Evolutionary conservation across 129 eudicot species (phyloP).

Genomic region (Escallonia rubra): DNA sequence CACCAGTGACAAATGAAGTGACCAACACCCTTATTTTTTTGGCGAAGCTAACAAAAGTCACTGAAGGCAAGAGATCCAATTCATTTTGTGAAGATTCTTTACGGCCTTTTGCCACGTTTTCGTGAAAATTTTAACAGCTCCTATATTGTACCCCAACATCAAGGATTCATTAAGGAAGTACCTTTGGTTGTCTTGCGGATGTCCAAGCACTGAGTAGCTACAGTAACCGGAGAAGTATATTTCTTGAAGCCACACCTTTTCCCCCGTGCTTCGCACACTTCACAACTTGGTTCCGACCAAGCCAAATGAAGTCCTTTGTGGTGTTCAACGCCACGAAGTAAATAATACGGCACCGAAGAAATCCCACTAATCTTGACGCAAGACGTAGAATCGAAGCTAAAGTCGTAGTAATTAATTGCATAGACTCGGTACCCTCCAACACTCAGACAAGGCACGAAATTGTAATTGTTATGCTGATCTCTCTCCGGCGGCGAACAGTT

Average conservation of each 20-base stretch:
- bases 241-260: constrained; percentile 7
- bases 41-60: no score
- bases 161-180: neutral
- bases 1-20: no score
- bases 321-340: neutral
- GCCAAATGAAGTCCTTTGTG: neutral
- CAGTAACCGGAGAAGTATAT: neutral
- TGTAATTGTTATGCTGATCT: no score
- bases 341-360: neutral
- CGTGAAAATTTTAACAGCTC: neutral
- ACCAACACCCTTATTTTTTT: no score
- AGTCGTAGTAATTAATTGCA: neutral
- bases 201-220: neutral
- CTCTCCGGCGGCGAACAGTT: neutral
- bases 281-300: constrained; percentile 7
- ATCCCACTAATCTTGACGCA: neutral
- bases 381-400: neutral
- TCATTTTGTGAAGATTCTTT: neutral
- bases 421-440: neutral
- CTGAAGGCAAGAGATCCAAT: neutral
- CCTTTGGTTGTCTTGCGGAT: neutral
- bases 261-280: constrained; percentile 1
- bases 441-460: constrained; percentile 4
- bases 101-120: neutral
- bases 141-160: neutral